Conservation (phyloP, 2,329 filamentous ascomycete species). For the Ceratocystis smalleyi region DNA sequence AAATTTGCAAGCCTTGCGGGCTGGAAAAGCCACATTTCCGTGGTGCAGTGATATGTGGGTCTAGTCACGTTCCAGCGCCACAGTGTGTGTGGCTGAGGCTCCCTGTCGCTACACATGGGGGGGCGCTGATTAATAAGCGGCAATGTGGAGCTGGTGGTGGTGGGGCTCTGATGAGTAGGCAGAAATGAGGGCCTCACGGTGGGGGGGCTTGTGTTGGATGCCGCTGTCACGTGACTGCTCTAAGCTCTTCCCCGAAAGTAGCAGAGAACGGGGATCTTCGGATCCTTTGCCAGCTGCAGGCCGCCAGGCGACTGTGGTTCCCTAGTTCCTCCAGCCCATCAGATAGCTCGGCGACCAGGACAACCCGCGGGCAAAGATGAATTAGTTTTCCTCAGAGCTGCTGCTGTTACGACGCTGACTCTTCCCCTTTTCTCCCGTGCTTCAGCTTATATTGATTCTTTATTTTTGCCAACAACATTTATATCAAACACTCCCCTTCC, state of each 20-base stretch:
- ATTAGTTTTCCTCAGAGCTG: neutral
- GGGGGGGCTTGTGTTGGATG: too few species aligned
- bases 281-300: neutral
- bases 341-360: neutral
- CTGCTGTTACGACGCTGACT: neutral
- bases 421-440: neutral
- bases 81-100: too few species aligned
- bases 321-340: neutral
- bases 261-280: too few species aligned
- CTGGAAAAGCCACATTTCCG: neutral
- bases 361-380: neutral
- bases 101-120: too few species aligned
- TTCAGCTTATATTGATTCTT: neutral
- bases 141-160: too few species aligned
- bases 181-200: too few species aligned
- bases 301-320: neutral
- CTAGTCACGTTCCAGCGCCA: too few species aligned
- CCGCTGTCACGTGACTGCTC: neutral
- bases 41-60: too few species aligned
- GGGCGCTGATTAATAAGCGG: neutral
- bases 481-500: neutral
- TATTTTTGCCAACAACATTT: neutral
- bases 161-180: too few species aligned
- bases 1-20: conserved; percentile 2
- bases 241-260: neutral